Conservation (phyloP, 2,329 filamentous ascomycete species). For the Trichothecium roseum region DNA sequence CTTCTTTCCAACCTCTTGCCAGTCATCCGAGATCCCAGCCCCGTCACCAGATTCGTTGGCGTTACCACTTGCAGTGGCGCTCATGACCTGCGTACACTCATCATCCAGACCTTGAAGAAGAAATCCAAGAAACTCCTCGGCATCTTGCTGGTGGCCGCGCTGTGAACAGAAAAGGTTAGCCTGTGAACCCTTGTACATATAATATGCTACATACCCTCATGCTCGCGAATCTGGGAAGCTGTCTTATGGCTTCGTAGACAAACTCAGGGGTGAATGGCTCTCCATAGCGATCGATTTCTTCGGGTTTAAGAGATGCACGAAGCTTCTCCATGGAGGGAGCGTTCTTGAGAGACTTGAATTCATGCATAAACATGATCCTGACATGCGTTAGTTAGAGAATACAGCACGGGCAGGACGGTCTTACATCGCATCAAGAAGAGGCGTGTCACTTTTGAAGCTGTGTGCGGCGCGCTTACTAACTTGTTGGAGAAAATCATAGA, state of each 20-base stretch:
- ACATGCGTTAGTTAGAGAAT: conserved; percentile 2
- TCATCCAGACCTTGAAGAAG: conserved; percentile 87
- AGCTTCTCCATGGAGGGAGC: conserved; percentile 65
- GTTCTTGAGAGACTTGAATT: conserved; percentile 81
- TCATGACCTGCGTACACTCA: conserved; percentile 73
- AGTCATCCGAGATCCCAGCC: conserved; percentile 38
- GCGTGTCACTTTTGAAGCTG: conserved; percentile 92
- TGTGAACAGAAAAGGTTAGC: conserved; percentile 26
- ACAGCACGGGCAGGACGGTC: conserved; percentile 19
- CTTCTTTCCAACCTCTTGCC: conserved; percentile 89
- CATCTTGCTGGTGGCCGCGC: conserved; percentile 95
- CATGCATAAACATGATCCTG: conserved; percentile 91
- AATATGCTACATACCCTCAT: conserved; percentile 60
- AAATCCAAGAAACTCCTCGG: conserved; percentile 92
- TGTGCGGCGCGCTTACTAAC: conserved; percentile 74
- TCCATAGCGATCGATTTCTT: conserved; percentile 81
- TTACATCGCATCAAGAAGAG: conserved; percentile 86
- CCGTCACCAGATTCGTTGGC: conserved; percentile 4
- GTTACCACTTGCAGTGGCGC: conserved; percentile 16
- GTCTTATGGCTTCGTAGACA: conserved; percentile 85
- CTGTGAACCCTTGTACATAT: not conserved
- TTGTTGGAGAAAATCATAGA: conserved; percentile 87
- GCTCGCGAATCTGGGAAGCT: conserved; percentile 76
- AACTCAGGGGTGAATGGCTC: conserved; percentile 89
- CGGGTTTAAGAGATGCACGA: conserved; percentile 61